A percentile compares a stretch with the other conserved stretches of the same genome.
Conservation (phyloP, 2,329 filamentous ascomycete genomes). For the Aureobasidium uvarum region DNA sequence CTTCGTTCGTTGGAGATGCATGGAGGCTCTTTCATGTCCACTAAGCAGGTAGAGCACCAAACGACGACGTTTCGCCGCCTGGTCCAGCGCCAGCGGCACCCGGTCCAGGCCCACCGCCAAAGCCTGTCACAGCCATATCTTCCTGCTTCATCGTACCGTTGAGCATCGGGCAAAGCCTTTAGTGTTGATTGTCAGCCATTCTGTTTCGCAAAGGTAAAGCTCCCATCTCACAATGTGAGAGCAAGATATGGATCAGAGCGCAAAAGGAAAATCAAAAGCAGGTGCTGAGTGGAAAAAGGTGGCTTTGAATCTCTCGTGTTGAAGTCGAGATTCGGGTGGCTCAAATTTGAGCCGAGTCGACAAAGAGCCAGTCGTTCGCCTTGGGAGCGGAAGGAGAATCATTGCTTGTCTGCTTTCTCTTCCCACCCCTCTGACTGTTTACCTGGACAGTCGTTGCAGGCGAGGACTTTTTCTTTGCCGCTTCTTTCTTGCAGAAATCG, state of each 20-base stretch:
- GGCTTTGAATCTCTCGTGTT: constrained; percentile 24
- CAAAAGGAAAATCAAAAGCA: constrained; percentile 29
- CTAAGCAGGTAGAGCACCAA: constrained; percentile 11
- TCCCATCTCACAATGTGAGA: neutral
- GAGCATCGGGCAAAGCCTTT: constrained; percentile 76
- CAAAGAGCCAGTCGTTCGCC: constrained; percentile 24
- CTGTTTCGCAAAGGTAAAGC: neutral
- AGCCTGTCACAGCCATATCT: constrained; percentile 32
- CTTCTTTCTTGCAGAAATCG: constrained; percentile 19
- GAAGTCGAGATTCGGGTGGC: constrained; percentile 17
- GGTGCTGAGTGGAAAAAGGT: constrained; percentile 25
- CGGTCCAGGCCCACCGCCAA: constrained; percentile 27
- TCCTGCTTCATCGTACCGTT: constrained; percentile 63
- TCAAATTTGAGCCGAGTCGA: constrained; percentile 18
- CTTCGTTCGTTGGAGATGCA: neutral
- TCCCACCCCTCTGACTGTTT: constrained; percentile 16
- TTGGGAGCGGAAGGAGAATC: constrained; percentile 17
- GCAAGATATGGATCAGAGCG: constrained; percentile 7
- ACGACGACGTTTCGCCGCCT: constrained; percentile 4
- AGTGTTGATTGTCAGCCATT: constrained; percentile 30
- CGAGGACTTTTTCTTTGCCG: constrained; percentile 15
- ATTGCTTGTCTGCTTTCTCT: constrained; percentile 22
- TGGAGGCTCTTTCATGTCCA: neutral
- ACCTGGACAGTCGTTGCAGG: constrained; percentile 15
- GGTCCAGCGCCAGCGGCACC: constrained; percentile 25